phyloP scores from a whole-genome alignment of 2,329 filamentous ascomycete species.

The Colletotrichum sp. region DNA sequence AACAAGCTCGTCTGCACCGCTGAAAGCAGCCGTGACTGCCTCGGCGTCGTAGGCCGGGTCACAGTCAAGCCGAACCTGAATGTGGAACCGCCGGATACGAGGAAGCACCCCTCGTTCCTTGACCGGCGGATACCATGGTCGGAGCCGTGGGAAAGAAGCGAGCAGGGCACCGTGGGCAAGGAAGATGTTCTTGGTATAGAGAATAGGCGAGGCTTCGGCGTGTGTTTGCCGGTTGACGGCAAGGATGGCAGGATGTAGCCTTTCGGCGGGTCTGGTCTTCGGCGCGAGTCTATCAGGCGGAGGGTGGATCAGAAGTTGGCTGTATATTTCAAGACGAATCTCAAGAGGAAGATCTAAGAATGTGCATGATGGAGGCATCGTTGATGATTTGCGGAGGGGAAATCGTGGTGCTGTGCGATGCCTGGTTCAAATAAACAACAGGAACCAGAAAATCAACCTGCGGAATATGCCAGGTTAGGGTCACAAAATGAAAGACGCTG shows the following conservation, averaged over 20 bases:
- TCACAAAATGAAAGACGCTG: background rate
- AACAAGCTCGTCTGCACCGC: constrained; percentile 41
- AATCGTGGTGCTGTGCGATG: background rate
- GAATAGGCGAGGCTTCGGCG: constrained; percentile 42
- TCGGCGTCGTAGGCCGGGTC: constrained; percentile 36
- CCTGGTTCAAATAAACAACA: background rate
- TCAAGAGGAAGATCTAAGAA: constrained; percentile 49
- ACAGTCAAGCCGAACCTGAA: constrained; percentile 46
- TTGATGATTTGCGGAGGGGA: background rate
- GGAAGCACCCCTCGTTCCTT: constrained; percentile 30
- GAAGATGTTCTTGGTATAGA: constrained; percentile 51
- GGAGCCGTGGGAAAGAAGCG: constrained; percentile 44
- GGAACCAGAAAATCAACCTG: background rate
- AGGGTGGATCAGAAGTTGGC: constrained; percentile 43
- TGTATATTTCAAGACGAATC: constrained; percentile 52
- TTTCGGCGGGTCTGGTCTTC: constrained; percentile 6
- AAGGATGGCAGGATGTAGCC: constrained; percentile 44
- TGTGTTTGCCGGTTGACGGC: constrained; percentile 44
- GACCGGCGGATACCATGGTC: constrained; percentile 34
- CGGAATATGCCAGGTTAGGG: background rate
- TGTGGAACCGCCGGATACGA: constrained; percentile 42
- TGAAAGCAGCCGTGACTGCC: constrained; percentile 37
- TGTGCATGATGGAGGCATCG: background rate
- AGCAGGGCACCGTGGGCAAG: constrained; percentile 45
- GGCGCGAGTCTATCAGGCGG: constrained; percentile 7